These are phyloP conservation scores for Fraxinus excelsior DNA, from an alignment of 257 asterid species.

Conservation along the genomic window DNA sequence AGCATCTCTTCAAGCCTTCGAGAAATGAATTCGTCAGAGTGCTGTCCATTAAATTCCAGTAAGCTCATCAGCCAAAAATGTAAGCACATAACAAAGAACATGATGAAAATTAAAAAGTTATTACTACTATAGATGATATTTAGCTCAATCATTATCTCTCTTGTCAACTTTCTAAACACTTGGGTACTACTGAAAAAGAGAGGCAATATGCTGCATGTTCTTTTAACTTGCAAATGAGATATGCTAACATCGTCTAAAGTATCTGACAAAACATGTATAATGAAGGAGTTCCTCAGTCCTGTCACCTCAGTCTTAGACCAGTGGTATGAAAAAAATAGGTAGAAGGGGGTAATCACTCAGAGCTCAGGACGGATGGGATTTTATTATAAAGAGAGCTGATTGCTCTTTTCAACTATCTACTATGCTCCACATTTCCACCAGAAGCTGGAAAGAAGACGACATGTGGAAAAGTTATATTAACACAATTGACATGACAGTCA, in stretches of 20 bases:
- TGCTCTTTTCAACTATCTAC: not conserved
- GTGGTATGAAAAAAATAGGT: not conserved
- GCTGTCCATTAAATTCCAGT: conserved; percentile 42
- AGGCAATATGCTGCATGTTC: no score
- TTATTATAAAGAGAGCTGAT: no score
- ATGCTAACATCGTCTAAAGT: not conserved
- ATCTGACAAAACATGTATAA: not conserved
- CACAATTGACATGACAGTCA: not conserved
- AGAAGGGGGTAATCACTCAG: not conserved
- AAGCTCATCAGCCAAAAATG: conserved; percentile 22
- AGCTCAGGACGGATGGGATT: not conserved
- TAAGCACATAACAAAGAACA: not conserved
- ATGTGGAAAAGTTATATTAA: no score
- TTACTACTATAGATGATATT: not conserved
- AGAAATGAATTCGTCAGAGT: conserved; percentile 58
- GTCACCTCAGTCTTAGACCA: not conserved
- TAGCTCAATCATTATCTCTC: not conserved
- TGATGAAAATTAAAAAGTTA: not conserved
- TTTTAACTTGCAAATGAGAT: not conserved
- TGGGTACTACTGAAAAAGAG: not conserved
- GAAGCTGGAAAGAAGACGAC: not conserved
- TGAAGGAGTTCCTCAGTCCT: not conserved
- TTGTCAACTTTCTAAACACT: not conserved
- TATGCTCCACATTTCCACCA: not conserved
- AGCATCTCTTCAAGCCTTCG: conserved; percentile 65